Evolutionary conservation across 345 rosid species (phyloP).

Genomic region (Draba incana): DNA sequence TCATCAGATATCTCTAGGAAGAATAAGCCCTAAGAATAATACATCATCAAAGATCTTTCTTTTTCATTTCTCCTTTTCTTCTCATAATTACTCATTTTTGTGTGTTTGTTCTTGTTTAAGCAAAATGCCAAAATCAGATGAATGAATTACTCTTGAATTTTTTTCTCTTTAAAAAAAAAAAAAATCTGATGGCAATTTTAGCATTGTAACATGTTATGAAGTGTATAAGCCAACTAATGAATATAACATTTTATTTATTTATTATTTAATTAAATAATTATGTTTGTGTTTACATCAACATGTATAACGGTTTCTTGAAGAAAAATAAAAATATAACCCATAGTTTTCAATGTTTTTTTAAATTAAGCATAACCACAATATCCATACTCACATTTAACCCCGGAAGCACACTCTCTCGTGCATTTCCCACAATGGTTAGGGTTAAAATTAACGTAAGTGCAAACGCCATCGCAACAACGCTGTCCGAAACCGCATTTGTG

Average conservation of each 20-base stretch:
- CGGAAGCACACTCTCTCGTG: slow-evolving; percentile 45
- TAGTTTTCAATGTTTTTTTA: not conserved
- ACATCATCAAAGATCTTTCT: not conserved
- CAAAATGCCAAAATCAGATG: not conserved
- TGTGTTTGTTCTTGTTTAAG: not conserved
- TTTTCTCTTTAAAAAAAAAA: not conserved
- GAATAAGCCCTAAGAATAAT: not conserved
- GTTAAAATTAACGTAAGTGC: slow-evolving; percentile 45
- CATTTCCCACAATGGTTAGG: slow-evolving; percentile 66
- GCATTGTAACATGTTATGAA: not conserved
- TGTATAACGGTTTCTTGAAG: not conserved
- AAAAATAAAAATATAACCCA: slow-evolving; percentile 2
- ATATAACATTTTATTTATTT: slow-evolving; percentile 1
- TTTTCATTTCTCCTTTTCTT: slow-evolving; percentile 5
- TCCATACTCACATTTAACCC: slow-evolving; percentile 59
- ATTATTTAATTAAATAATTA: not conserved
- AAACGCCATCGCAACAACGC: slow-evolving; percentile 60
- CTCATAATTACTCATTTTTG: not conserved
- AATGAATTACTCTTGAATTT: not conserved
- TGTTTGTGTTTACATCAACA: slow-evolving; percentile 34
- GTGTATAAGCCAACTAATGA: not conserved
- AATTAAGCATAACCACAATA: slow-evolving; percentile 71
- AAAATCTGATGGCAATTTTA: not conserved
- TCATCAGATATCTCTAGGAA: slow-evolving; percentile 65
- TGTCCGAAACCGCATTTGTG: slow-evolving; percentile 54